phyloP scores from a whole-genome alignment of 768 basidiomycete species.

The Tricholoma sp. region DNA sequence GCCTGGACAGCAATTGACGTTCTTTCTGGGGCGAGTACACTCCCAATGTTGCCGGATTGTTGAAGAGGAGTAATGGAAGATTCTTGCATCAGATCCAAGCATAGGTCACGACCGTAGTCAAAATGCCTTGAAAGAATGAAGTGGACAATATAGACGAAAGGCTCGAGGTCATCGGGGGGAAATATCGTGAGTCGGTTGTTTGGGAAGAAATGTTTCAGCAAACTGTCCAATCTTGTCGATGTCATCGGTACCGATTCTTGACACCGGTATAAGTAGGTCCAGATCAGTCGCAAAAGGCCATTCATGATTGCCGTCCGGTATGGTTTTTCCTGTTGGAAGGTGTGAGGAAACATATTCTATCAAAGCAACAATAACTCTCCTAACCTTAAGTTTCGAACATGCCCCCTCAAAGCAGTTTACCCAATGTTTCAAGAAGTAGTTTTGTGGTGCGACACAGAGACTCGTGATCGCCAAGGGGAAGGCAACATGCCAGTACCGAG shows the following conservation, averaged over 20 bases:
- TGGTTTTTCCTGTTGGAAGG: conserved; percentile 63
- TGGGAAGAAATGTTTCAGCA: conserved; percentile 80
- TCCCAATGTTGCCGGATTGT: conserved; percentile 35
- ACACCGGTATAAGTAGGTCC: conserved; percentile 95
- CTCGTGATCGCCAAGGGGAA: conserved; percentile 81
- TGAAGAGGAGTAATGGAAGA: conserved; percentile 38
- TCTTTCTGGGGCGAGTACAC: conserved; percentile 61
- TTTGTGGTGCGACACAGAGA: conserved; percentile 83
- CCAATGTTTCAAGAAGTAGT: conserved; percentile 85
- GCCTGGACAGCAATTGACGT: conserved; percentile 74
- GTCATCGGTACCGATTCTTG: conserved; percentile 78
- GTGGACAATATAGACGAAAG: conserved; percentile 74
- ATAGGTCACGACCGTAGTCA: conserved; percentile 80
- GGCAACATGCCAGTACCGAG: conserved; percentile 83
- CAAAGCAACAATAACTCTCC: not conserved
- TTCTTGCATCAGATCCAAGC: conserved; percentile 78
- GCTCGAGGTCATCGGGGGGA: conserved; percentile 72
- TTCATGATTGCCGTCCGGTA: conserved; percentile 71
- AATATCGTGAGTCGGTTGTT: conserved; percentile 53
- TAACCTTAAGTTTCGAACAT: conserved; percentile 76
- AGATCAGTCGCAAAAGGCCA: conserved; percentile 76
- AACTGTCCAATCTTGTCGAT: conserved; percentile 69
- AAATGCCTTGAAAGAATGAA: conserved; percentile 80
- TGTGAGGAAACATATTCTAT: not conserved
- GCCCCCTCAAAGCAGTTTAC: conserved; percentile 64